Evolutionary conservation across 2,329 filamentous ascomycete species (phyloP).

Genomic region (Pseudomassariella vexata): DNA sequence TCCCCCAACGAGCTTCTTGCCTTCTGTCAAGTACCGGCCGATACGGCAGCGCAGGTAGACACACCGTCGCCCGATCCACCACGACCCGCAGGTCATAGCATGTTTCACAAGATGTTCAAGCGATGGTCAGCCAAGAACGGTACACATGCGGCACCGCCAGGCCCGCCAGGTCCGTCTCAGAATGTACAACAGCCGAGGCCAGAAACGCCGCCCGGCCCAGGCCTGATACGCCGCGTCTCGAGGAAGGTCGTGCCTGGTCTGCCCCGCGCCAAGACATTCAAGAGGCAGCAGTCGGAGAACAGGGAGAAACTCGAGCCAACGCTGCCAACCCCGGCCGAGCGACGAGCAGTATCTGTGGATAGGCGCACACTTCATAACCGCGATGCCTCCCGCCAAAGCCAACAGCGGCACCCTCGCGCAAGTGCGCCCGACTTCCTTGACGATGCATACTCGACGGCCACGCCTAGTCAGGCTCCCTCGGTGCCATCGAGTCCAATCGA

Average conservation of each 20-base stretch:
- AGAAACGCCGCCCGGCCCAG: conserved; percentile 18
- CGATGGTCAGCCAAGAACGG: conserved; percentile 18
- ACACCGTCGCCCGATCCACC: conserved; percentile 17
- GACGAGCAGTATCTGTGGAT: conserved; percentile 66
- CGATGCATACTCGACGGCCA: conserved; percentile 19
- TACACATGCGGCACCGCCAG: conserved; percentile 12
- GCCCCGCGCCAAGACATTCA: conserved; percentile 72
- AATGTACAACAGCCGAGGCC: conserved; percentile 17
- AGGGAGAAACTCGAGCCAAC: conserved; percentile 66
- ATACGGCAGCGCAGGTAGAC: conserved; percentile 20
- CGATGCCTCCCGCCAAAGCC: conserved; percentile 23
- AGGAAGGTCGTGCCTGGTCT: conserved; percentile 71
- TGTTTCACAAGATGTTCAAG: conserved; percentile 17
- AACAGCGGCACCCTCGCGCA: conserved; percentile 33
- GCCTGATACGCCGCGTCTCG: conserved; percentile 35
- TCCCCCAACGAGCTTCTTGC: conserved; percentile 13
- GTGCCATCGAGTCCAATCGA: conserved; percentile 25
- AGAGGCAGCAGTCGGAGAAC: conserved; percentile 75
- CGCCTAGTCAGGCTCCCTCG: conserved; percentile 18
- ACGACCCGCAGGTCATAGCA: conserved; percentile 16
- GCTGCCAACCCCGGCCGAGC: conserved; percentile 57
- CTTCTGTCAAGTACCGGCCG: conserved; percentile 13
- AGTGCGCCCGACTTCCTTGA: conserved; percentile 43
- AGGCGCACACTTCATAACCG: conserved; percentile 32
- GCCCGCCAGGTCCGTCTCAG: conserved; percentile 11